Conservation (phyloP, 192 early-diverging fungal species). For the Linderina pennispora region DNA sequence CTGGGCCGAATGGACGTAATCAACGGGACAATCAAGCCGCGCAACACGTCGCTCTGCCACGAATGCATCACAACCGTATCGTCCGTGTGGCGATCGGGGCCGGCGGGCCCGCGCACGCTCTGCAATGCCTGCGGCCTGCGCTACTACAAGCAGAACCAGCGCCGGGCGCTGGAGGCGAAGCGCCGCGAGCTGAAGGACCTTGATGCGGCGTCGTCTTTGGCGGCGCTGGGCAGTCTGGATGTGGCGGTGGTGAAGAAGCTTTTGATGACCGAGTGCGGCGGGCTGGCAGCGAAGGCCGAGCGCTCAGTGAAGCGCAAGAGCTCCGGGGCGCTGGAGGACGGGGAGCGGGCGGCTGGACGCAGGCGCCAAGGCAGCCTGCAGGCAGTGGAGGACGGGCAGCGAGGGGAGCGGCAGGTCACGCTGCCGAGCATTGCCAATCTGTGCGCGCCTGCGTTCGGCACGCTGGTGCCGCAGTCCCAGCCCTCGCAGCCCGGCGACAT, state of each 20-base stretch:
- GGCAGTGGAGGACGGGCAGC: neutral
- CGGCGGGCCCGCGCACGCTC: conserved; percentile 47
- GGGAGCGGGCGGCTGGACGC: no score
- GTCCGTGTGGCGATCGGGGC: conserved; percentile 47
- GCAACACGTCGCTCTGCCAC: conserved; percentile 47
- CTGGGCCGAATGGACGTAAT: conserved; percentile 42
- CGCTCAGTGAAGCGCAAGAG: no score
- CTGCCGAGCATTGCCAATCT: conserved; percentile 31
- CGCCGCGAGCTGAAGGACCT: conserved; percentile 33
- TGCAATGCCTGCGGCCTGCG: conserved; percentile 60
- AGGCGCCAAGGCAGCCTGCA: no score
- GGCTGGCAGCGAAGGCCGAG: no score
- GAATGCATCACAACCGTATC: conserved; percentile 48
- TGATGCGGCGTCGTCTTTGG: conserved; percentile 12
- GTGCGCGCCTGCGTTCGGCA: conserved; percentile 4
- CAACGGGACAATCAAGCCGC: conserved; percentile 42
- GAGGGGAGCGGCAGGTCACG: conserved; percentile 6
- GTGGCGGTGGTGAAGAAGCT: conserved; percentile 1
- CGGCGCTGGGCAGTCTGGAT: conserved; percentile 5
- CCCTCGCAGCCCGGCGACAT: conserved; percentile 3
- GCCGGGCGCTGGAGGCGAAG: conserved; percentile 37
- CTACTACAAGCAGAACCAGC: conserved; percentile 52
- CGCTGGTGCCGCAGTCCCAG: neutral
- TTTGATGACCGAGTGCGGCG: no score
- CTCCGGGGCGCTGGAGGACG: no score